Evolutionary conservation across 495 filamentous ascomycete genomes (phyloP), one percentile per base, ranked within the genome.

Genomic region (Pseudevernia furfuracea): DNA sequence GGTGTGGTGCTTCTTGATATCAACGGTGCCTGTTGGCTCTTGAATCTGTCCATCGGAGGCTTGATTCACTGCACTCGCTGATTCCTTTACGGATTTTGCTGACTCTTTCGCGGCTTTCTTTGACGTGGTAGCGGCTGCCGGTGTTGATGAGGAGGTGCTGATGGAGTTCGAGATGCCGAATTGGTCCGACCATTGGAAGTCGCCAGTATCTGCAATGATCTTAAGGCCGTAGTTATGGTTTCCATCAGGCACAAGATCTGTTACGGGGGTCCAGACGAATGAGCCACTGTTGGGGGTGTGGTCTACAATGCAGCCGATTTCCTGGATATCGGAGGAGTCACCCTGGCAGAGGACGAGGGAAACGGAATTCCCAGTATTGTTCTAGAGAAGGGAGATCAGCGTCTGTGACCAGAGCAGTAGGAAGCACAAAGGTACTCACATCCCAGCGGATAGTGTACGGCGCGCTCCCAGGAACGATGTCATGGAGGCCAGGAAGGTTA

Each of bases 101-200:
- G 49, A 32, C 14, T 30, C 25, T 21, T 44, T 44, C 15, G 8
- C 41, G 8, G 19, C 41, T 44, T 19, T 44, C 41, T 19, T 44
- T 44, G 41, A 10, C 15, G 15, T 2, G 6, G 46, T 49, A 7
- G 46, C 46, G 11, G 46, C 46, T 5, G 77, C 37, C 63, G 75
- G 62, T 74, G 81, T 39, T 65, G 77, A 58, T 67, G 74, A 60
- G 63, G 81, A 64, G 73, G 81, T 64, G 72, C 74, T 65, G 77
- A 67, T 60, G 66, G 72, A 72, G 74, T 84, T 85, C 60, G 73
- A 73, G 74, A 90, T 77, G 70, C 87, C 87, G 75, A 88, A 90
- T 71, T 89, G 87, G 49, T 82, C 84, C 32, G 81, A 82, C 76
- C 82, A 90, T 73, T 90, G 87, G 79, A 85, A 89, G 68, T 79